Conservation (phyloP, 2,329 filamentous ascomycete genomes). For the Spiromastix sp. region DNA sequence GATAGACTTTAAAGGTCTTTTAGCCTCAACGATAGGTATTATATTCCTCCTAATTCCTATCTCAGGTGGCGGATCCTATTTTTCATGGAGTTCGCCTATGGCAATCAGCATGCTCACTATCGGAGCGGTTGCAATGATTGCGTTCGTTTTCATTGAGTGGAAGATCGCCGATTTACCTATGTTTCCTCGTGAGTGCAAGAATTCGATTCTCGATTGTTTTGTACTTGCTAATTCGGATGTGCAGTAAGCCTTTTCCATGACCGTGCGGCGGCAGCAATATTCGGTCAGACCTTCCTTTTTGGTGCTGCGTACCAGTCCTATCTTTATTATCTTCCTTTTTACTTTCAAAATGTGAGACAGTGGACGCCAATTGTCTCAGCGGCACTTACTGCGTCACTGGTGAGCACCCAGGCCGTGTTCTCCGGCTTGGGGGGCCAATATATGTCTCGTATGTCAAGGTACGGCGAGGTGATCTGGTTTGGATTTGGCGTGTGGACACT, state of each 20-base stretch:
- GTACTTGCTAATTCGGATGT: background rate
- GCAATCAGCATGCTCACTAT: background rate
- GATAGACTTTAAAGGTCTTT: constrained; percentile 1
- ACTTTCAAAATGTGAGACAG: background rate
- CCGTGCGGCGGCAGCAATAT: background rate
- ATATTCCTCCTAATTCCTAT: background rate
- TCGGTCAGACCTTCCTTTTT: background rate
- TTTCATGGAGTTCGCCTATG: background rate
- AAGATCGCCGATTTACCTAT: background rate
- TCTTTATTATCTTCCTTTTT: constrained; percentile 1
- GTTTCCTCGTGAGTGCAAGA: background rate
- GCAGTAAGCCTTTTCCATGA: background rate
- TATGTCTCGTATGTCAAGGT: background rate
- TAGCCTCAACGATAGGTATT: no score
- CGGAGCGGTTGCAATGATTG: background rate
- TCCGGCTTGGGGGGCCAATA: background rate
- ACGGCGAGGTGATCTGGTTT: background rate
- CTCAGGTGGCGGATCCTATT: background rate
- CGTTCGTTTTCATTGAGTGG: background rate
- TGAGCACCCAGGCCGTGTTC: background rate
- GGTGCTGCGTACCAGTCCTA: background rate
- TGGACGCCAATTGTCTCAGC: background rate
- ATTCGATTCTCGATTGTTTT: background rate
- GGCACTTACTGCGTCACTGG: background rate
- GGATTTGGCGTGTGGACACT: no score